A percentile compares a stretch with the other conserved stretches of the same genome.
phyloP scores from a whole-genome alignment of 1,284 basidiomycete species.

The Grifola frondosa region DNA sequence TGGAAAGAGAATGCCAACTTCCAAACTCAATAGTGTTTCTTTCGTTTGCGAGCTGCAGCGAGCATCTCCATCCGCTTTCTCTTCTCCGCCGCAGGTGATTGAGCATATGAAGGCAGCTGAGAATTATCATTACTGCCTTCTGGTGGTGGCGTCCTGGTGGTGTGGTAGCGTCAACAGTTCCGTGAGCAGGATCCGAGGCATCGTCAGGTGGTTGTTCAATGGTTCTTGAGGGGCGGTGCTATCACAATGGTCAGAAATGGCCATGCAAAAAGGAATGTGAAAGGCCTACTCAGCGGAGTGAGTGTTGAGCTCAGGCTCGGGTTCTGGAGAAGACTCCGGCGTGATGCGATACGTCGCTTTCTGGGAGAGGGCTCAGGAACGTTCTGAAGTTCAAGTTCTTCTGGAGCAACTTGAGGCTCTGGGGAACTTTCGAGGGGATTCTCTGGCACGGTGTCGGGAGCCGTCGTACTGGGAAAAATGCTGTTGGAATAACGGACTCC shows the following conservation, averaged over 20 bases:
- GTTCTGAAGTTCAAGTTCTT: not conserved
- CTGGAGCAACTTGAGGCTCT: slow-evolving; percentile 6
- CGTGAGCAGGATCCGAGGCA: too few relatives aligned
- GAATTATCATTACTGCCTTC: too few relatives aligned
- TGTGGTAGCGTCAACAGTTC: too few relatives aligned
- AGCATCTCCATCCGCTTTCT: slow-evolving; percentile 37
- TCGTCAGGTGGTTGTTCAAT: too few relatives aligned
- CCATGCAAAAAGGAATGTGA: too few relatives aligned
- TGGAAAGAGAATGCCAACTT: too few relatives aligned
- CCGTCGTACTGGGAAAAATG: slow-evolving; percentile 2
- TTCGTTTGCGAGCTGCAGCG: slow-evolving; percentile 23
- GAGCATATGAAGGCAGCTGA: slow-evolving; percentile 23
- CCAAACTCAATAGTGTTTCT: too few relatives aligned
- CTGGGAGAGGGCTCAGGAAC: slow-evolving; percentile 5
- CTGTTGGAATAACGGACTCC: not conserved
- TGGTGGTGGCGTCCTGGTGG: too few relatives aligned
- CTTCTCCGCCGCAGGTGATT: slow-evolving; percentile 38
- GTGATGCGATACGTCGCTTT: slow-evolving; percentile 7
- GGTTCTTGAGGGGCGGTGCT: too few relatives aligned
- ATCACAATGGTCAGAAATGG: too few relatives aligned
- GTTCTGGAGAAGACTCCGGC: not conserved
- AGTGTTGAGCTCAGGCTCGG: too few relatives aligned
- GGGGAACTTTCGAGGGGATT: slow-evolving; percentile 13
- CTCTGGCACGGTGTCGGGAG: not conserved
- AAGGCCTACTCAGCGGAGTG: too few relatives aligned